phyloP scores from a whole-genome alignment of 345 rosid genomes.

The Bruguiera parviflora region DNA sequence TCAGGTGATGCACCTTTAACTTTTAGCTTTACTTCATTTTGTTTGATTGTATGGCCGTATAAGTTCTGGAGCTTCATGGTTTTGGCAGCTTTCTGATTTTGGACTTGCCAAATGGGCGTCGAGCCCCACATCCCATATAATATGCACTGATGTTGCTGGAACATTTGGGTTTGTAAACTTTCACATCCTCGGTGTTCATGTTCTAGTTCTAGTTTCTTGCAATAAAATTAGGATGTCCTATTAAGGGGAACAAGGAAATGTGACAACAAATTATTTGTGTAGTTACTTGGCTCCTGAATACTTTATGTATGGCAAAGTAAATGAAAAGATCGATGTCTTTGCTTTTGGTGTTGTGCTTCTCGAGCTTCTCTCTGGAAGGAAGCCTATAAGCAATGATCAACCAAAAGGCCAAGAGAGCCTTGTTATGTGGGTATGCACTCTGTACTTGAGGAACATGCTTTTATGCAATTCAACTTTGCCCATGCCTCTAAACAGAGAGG shows the following conservation, averaged over 20 bases:
- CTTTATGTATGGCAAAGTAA: constrained; percentile 92
- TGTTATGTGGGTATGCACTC: constrained; percentile 30
- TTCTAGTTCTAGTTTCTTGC: background rate
- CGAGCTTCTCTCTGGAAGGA: constrained; percentile 25
- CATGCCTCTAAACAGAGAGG: constrained; percentile 6
- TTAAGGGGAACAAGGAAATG: background rate
- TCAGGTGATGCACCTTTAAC: constrained; percentile 43
- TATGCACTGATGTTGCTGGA: constrained; percentile 71
- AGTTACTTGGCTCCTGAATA: constrained; percentile 99
- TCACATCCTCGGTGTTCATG: background rate
- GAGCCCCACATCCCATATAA: constrained; percentile 43
- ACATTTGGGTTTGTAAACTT: constrained; percentile 80
- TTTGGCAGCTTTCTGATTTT: constrained; percentile 84
- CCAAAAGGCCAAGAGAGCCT: constrained; percentile 37
- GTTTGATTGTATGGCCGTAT: constrained; percentile 13
- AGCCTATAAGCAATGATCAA: constrained; percentile 30
- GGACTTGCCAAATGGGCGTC: constrained; percentile 82
- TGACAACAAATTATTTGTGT: constrained; percentile 22
- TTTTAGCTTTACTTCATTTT: background rate
- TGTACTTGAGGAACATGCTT: background rate
- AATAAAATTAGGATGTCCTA: background rate
- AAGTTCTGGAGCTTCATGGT: background rate
- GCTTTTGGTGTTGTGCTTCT: constrained; percentile 57
- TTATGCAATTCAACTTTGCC: too few species aligned
- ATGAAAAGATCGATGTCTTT: constrained; percentile 87